phyloP scores from a whole-genome alignment of 2,329 filamentous ascomycete species.

The Hypoxylon sp. region DNA sequence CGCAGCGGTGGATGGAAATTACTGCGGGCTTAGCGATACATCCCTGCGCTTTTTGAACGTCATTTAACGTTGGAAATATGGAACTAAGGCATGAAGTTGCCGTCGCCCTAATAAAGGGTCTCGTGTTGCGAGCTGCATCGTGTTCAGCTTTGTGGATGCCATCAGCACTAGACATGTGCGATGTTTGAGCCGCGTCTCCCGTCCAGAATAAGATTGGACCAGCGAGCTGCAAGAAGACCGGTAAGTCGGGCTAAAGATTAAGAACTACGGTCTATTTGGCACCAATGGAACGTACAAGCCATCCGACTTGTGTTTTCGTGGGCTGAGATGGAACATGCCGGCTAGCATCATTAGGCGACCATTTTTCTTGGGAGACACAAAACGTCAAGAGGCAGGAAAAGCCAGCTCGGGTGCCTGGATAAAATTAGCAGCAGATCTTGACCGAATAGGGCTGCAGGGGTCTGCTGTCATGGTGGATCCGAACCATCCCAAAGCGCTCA shows the following conservation, averaged over 20 bases:
- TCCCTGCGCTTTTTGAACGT: constrained; percentile 14
- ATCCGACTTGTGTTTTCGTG: neutral
- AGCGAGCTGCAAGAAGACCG: neutral
- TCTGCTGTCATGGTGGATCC: neutral
- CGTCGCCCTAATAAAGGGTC: constrained; percentile 11
- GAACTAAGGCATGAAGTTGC: constrained; percentile 1
- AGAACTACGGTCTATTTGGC: neutral
- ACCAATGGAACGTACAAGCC: neutral
- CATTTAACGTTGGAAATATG: constrained; percentile 6
- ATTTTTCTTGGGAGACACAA: neutral
- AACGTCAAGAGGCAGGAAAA: neutral
- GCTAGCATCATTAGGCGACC: neutral
- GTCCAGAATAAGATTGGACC: neutral
- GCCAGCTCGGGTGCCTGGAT: neutral
- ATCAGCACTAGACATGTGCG: neutral
- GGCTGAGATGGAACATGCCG: neutral
- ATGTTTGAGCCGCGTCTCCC: constrained; percentile 2
- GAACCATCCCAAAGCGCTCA: neutral
- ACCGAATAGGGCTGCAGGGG: neutral
- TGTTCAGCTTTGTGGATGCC: constrained; percentile 18
- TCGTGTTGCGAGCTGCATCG: constrained; percentile 11
- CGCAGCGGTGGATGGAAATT: constrained; percentile 11
- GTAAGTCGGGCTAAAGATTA: neutral
- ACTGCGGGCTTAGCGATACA: constrained; percentile 16
- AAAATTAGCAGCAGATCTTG: constrained; percentile 2